phyloP scores from a whole-genome alignment of 2,329 filamentous ascomycete genomes.

The Fusarium protoensiforme region DNA sequence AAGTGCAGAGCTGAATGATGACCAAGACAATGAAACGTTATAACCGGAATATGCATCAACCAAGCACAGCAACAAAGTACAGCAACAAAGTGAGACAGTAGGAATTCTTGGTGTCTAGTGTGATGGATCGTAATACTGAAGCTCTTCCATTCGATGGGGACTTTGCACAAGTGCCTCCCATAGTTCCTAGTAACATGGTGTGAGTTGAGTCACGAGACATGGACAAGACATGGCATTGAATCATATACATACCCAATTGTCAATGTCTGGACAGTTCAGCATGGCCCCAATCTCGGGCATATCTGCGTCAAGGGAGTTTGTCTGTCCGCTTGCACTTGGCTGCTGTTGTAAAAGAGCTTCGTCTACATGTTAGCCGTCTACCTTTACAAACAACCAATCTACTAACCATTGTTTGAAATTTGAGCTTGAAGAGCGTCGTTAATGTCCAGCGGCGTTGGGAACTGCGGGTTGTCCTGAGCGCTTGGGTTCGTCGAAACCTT shows the following conservation, averaged over 20 bases:
- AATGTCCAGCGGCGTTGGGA: not conserved
- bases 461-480: not conserved
- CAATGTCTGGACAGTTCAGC: constrained; percentile 20
- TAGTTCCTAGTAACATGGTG: not conserved
- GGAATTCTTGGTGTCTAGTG: not conserved
- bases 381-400: not conserved
- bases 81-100: too few relatives aligned
- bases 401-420: not conserved
- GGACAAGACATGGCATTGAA: not conserved
- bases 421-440: not conserved
- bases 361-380: not conserved
- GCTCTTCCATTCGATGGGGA: constrained; percentile 5
- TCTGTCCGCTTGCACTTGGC: not conserved
- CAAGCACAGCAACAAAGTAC: not conserved
- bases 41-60: not conserved
- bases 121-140: constrained; percentile 12
- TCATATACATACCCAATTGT: constrained; percentile 27
- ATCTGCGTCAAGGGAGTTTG: not conserved
- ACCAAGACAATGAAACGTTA: not conserved
- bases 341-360: not conserved
- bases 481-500: not conserved
- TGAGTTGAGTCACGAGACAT: not conserved
- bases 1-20: not conserved
- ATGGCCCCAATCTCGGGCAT: constrained; percentile 26
- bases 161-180: constrained; percentile 29